Evolutionary conservation across 176 grass and related monocot species (phyloP).

Genomic region (Oryza punctata): DNA sequence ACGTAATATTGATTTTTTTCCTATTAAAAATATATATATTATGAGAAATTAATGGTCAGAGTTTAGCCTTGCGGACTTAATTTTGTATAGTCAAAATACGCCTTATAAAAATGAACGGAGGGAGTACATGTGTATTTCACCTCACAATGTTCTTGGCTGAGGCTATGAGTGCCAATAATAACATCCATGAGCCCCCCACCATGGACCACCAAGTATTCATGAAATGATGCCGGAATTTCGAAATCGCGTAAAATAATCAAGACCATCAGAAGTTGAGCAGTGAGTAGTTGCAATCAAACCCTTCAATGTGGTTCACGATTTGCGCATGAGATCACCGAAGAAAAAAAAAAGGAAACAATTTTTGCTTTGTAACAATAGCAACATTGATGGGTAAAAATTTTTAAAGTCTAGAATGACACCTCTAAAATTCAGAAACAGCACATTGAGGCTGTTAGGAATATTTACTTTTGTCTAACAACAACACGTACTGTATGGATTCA

Average conservation of each 20-base stretch:
- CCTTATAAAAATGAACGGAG: no score
- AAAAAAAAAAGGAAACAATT: neutral
- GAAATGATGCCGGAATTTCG: neutral
- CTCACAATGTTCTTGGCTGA: neutral
- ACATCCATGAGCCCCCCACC: neutral
- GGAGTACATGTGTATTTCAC: neutral
- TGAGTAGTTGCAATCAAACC: neutral
- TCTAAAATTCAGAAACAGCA: no score
- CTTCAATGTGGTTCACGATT: neutral
- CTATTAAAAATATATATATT: no score
- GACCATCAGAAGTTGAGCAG: neutral
- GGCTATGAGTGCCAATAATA: neutral
- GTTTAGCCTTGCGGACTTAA: no score
- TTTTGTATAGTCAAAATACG: no score
- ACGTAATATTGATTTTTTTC: no score
- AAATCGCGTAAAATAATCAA: neutral
- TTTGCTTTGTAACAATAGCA: neutral
- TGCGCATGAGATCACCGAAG: neutral
- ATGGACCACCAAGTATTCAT: neutral
- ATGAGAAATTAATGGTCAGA: no score
- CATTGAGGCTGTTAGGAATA: no score
- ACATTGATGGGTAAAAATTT: neutral
- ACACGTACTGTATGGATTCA: constrained; percentile 10
- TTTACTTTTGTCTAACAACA: neutral
- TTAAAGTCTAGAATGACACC: neutral